Evolutionary conservation across 2,329 filamentous ascomycete species (phyloP), one percentile per base, ranked within the genome.

Genomic region (Ustulina deusta): DNA sequence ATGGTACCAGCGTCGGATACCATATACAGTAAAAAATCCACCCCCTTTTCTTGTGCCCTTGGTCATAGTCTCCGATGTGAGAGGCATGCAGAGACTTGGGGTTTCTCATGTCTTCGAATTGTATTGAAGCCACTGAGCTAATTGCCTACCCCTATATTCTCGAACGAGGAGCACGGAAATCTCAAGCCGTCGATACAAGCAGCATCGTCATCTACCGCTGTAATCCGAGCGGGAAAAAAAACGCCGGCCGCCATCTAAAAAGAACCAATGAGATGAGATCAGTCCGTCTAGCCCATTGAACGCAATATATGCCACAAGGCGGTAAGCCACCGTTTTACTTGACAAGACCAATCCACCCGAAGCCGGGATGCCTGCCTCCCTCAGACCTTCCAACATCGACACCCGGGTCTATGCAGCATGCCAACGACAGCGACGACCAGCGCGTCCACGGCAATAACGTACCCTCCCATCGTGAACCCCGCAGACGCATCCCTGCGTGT

Each of bases 381-480:
- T 61, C 32, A 64, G 5, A 13, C 20, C 38, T 52, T 57, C 66
- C 66, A 68, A 20, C 66, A 68, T 4, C 52, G 66, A 49, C 66
- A 68, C 3, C 38, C 52, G 17, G 62, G 62, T 22, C 22, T 40
- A 62, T 68, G 66, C 13, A 68, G 51, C 2, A 59, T 13, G 15
- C 61, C 32, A 3, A 44, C 52, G 20, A 61, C 49, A n/a, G 62
- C 66, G 0, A 59, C 56, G n/a, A 59, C 13, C 6, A 68, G 63
- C 10, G 62, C 66, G 29, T 58, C 58, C 7, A 68, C 62, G 10
- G 66, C 62, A 32, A 68, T 52, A n/a, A 68, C n/a, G 20, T 68
- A 68, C 5, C 62, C 46, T 1, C 62, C 66, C 0, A 65, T 57
- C 20, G 66, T 68, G 58, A 68, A 68, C 5, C 62, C 66, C 29